Conservation (phyloP, 2,329 filamentous ascomycete genomes). For the Colletotrichum graminicola region DNA sequence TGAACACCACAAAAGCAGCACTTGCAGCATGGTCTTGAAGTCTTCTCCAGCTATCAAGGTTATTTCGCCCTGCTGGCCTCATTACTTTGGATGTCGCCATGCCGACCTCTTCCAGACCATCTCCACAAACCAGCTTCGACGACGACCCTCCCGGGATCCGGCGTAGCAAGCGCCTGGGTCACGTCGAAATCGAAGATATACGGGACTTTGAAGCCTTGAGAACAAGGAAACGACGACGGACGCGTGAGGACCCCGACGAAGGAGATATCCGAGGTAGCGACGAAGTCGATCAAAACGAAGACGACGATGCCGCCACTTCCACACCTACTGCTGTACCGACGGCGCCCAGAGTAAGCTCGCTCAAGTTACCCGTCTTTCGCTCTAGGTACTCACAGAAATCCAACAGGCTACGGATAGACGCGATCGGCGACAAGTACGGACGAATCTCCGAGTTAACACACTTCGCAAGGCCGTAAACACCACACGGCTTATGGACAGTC, state of each 20-base stretch:
- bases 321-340: not conserved
- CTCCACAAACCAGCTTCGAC: not conserved
- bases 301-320: not conserved
- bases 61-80: not conserved
- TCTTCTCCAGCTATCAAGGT: not conserved
- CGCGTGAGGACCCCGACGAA: not conserved
- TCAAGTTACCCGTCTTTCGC: not conserved
- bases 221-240: constrained; percentile 1
- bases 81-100: not conserved
- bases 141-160: not conserved
- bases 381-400: not conserved
- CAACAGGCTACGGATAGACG: not conserved
- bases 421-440: not conserved
- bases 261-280: not conserved
- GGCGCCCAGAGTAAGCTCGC: not conserved
- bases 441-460: not conserved
- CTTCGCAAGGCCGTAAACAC: constrained; percentile 9
- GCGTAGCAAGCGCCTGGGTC: constrained; percentile 26
- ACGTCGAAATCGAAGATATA: constrained; percentile 9
- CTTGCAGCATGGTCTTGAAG: not conserved
- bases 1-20: not conserved
- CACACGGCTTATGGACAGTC: not conserved
- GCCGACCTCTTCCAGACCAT: not conserved
- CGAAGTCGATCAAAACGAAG: not conserved
- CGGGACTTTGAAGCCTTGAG: not conserved